Evolutionary conservation across 2,329 filamentous ascomycete species (phyloP).

Genomic region (Tolypocladium tropicale): DNA sequence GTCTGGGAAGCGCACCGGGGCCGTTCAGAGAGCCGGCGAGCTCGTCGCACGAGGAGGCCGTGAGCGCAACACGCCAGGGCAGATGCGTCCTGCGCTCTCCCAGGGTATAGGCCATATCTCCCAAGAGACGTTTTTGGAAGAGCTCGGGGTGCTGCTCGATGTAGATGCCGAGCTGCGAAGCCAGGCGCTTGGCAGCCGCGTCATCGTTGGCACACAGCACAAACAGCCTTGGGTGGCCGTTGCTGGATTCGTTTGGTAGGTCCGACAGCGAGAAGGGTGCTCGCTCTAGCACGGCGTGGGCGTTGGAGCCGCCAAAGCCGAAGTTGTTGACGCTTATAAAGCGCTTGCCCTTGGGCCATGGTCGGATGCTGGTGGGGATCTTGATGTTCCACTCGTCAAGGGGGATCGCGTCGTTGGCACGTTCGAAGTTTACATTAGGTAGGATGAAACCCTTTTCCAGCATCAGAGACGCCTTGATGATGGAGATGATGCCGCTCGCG

Average conservation of each 20-base stretch:
- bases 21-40: constrained; percentile 32
- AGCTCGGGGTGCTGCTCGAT: constrained; percentile 30
- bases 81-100: constrained; percentile 33
- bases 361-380: constrained; percentile 30
- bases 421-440: constrained; percentile 39
- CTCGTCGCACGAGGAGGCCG: constrained; percentile 32
- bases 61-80: constrained; percentile 32
- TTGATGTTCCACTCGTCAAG: constrained; percentile 40
- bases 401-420: constrained; percentile 36
- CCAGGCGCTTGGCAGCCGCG: constrained; percentile 18
- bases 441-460: constrained; percentile 39
- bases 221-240: constrained; percentile 25
- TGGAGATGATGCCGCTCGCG: constrained; percentile 37
- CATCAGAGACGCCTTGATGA: constrained; percentile 43
- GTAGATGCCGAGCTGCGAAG: constrained; percentile 23
- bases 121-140: constrained; percentile 31
- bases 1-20: constrained; percentile 6
- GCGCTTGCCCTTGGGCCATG: constrained; percentile 37
- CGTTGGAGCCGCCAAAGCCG: constrained; percentile 35
- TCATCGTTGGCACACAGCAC: constrained; percentile 30
- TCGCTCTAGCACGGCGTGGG: constrained; percentile 28
- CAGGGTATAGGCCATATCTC: constrained; percentile 37
- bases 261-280: constrained; percentile 1
- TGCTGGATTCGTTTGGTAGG: neutral
- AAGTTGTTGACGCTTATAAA: constrained; percentile 41